These are phyloP conservation scores for Solanum megistacrolobum DNA, from an alignment of 257 asterid genomes.

Conservation along the genomic window DNA sequence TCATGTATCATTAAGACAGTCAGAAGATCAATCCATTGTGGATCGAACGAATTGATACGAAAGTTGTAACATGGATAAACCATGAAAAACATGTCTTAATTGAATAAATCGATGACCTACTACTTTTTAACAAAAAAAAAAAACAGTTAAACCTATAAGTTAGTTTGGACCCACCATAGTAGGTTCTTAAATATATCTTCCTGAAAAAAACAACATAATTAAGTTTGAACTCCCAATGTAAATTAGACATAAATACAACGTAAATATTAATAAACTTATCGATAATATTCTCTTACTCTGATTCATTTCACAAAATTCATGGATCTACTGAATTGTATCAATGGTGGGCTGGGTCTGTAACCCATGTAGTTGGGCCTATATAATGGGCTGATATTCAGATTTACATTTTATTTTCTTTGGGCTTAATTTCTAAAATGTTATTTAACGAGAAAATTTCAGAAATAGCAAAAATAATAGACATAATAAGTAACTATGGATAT, in stretches of 20 bases:
- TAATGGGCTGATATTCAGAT: not conserved
- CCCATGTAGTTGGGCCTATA: not conserved
- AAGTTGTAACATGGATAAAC: not conserved
- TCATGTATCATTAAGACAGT: not conserved
- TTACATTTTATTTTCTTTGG: not conserved
- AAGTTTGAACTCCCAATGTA: not conserved
- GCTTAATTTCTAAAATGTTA: not conserved
- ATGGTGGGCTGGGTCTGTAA: not conserved
- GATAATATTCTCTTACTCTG: not conserved
- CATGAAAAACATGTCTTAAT: not conserved
- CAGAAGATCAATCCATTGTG: not conserved
- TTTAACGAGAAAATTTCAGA: not conserved
- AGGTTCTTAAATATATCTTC: not conserved
- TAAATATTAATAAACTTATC: not conserved
- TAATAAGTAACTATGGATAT: no score
- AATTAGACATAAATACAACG: not conserved
- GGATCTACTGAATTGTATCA: not conserved
- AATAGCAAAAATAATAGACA: no score
- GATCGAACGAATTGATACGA: not conserved
- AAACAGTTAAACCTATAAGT: not conserved
- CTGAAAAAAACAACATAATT: not conserved
- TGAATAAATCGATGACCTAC: not conserved
- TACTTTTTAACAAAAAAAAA: not conserved
- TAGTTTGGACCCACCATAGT: not conserved
- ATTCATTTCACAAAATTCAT: not conserved